A percentile compares a stretch with the other conserved stretches of the same genome.
phyloP scores from a whole-genome alignment of 1,284 basidiomycete species.

The Agroathelia rolfsii region DNA sequence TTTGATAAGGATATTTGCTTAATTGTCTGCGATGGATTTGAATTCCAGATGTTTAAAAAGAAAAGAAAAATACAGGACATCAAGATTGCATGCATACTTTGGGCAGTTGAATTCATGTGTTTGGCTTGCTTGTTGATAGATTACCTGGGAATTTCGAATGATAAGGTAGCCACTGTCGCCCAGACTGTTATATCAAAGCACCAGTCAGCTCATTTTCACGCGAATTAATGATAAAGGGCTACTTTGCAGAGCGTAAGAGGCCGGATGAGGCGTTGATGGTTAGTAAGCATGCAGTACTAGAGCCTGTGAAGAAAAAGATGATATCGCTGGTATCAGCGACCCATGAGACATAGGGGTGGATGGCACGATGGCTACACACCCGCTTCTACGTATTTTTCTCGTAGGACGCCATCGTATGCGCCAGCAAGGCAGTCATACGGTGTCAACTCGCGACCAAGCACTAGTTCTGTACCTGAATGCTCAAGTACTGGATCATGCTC shows the following conservation, averaged over 20 bases:
- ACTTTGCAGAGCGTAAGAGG: slow-evolving; percentile 73
- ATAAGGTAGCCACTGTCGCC: slow-evolving; percentile 83
- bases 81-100: slow-evolving; percentile 46
- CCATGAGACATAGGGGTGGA: too few species aligned
- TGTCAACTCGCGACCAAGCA: slow-evolving; percentile 62
- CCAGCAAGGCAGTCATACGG: slow-evolving; percentile 63
- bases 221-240: slow-evolving; percentile 17
- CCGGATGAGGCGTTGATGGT: slow-evolving; percentile 72
- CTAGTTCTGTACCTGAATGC: slow-evolving; percentile 33
- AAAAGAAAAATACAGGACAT: too few species aligned
- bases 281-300: slow-evolving; percentile 78
- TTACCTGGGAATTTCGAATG: slow-evolving; percentile 57
- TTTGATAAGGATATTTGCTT: slow-evolving; percentile 48
- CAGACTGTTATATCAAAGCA: slow-evolving; percentile 40
- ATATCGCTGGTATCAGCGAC: slow-evolving; percentile 4
- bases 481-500: slow-evolving; percentile 44
- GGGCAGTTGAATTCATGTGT: slow-evolving; percentile 82
- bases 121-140: slow-evolving; percentile 56
- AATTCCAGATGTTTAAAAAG: slow-evolving; percentile 6
- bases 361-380: slow-evolving; percentile 37
- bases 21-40: slow-evolving; percentile 43
- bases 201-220: slow-evolving; percentile 5
- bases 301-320: slow-evolving; percentile 38
- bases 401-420: slow-evolving; percentile 63
- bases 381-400: slow-evolving; percentile 62